These are phyloP conservation scores for Tulasnella sp. DNA, from an alignment of 768 basidiomycete genomes.

Conservation along the genomic window DNA sequence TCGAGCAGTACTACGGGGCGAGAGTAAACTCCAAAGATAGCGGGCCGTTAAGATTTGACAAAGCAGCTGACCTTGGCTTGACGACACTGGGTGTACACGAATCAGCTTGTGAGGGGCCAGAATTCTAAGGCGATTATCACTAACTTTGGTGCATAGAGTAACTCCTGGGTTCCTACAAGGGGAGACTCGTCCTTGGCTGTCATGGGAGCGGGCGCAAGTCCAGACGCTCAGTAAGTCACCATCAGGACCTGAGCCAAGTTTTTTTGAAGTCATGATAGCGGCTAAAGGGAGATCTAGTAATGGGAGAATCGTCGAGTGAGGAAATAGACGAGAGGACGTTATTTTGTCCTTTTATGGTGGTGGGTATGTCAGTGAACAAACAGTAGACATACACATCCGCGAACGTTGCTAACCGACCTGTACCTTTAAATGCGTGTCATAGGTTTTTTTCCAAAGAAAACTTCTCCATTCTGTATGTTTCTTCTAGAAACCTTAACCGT, in stretches of 20 bases:
- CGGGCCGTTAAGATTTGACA: background rate
- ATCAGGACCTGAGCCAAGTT: background rate
- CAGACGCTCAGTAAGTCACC: background rate
- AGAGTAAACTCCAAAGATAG: background rate
- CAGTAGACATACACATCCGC: too few relatives aligned
- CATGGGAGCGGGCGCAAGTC: background rate
- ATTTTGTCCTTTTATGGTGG: too few relatives aligned
- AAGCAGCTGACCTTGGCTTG: conserved; percentile 1
- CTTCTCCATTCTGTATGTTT: too few relatives aligned
- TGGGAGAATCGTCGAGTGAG: too few relatives aligned
- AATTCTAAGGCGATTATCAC: background rate
- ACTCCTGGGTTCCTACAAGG: background rate
- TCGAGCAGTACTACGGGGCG: background rate
- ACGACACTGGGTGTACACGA: background rate
- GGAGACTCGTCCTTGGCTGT: background rate
- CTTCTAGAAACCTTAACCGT: background rate
- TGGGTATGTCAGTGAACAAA: too few relatives aligned
- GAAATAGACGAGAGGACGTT: too few relatives aligned
- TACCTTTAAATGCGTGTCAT: too few relatives aligned
- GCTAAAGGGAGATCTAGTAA: too few relatives aligned
- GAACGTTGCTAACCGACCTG: too few relatives aligned
- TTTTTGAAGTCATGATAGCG: background rate
- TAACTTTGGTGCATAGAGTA: background rate
- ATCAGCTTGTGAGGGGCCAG: background rate
- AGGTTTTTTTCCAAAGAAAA: too few relatives aligned